These are phyloP conservation scores for Leptographium lundbergii DNA, from an alignment of 2,329 filamentous ascomycete species.

Conservation along the genomic window DNA sequence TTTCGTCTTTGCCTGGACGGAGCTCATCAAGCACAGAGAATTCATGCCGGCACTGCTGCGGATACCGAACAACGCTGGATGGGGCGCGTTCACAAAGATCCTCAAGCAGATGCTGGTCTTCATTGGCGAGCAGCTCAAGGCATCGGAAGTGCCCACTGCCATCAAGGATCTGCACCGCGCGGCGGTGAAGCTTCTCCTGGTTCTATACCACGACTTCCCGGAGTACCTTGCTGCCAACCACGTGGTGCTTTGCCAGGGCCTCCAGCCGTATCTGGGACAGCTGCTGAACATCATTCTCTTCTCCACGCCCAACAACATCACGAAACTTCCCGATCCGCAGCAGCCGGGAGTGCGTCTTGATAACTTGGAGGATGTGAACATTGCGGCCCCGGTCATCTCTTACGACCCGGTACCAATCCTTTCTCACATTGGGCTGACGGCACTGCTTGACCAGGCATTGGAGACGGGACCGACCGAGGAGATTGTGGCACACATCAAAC, in stretches of 20 bases:
- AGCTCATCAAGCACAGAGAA: constrained; percentile 68
- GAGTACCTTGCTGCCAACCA: constrained; percentile 87
- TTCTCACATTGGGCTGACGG: constrained; percentile 41
- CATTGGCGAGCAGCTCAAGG: constrained; percentile 68
- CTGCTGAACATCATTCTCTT: constrained; percentile 79
- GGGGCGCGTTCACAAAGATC: constrained; percentile 61
- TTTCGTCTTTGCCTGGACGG: constrained; percentile 78
- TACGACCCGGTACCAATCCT: constrained; percentile 49
- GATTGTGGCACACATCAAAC: constrained; percentile 61
- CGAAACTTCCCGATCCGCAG: constrained; percentile 62
- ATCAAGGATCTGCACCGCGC: constrained; percentile 78
- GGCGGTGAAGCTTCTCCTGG: constrained; percentile 66
- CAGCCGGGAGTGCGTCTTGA: constrained; percentile 65
- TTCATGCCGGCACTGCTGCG: constrained; percentile 71
- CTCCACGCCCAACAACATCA: constrained; percentile 55
- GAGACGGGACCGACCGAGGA: constrained; percentile 55
- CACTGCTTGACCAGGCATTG: constrained; percentile 46
- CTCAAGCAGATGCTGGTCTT: constrained; percentile 60
- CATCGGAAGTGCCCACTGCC: constrained; percentile 48
- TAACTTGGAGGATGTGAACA: constrained; percentile 59
- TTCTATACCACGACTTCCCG: constrained; percentile 87
- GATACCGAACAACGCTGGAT: constrained; percentile 56
- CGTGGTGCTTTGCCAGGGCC: constrained; percentile 64
- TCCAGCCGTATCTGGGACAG: constrained; percentile 76
- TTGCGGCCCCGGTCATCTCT: constrained; percentile 46